Percentiles rank a stretch among this genome's conserved stretches.
Conservation (phyloP, 75 land plant species). For the Sequoiadendron giganteum region DNA sequence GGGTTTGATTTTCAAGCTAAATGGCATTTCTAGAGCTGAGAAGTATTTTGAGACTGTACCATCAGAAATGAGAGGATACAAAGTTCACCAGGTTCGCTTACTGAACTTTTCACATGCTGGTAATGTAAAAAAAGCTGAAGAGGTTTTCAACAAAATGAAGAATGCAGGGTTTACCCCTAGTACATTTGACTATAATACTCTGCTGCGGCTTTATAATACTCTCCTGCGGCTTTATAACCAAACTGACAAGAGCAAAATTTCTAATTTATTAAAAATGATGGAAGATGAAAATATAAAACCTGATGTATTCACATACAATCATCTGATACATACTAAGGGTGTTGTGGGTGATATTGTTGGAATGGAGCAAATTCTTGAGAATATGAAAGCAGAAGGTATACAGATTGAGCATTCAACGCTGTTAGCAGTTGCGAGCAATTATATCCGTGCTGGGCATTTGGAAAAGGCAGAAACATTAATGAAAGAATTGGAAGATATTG, state of each 20-base stretch:
- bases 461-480: slow-evolving; percentile 57
- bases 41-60: slow-evolving; percentile 49
- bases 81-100: slow-evolving; percentile 52
- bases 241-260: slow-evolving; percentile 46
- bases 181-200: slow-evolving; percentile 53
- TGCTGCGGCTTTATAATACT: slow-evolving; percentile 44
- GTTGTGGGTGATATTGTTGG: slow-evolving; percentile 48
- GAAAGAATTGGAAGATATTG: slow-evolving; percentile 58
- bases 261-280: slow-evolving; percentile 58
- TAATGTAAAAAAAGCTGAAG: slow-evolving; percentile 49
- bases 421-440: slow-evolving; percentile 49
- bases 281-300: slow-evolving; percentile 62
- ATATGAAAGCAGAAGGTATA: slow-evolving; percentile 60
- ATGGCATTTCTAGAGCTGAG: slow-evolving; percentile 47
- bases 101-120: slow-evolving; percentile 26
- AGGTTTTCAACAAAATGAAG: slow-evolving; percentile 53
- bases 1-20: slow-evolving; percentile 54
- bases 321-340: slow-evolving; percentile 62
- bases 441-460: slow-evolving; percentile 32
- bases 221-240: slow-evolving; percentile 62
- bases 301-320: slow-evolving; percentile 44
- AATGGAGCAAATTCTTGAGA: slow-evolving; percentile 66
- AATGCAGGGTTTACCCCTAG: slow-evolving; percentile 39
- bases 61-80: slow-evolving; percentile 39
- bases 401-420: slow-evolving; percentile 29